A percentile compares a stretch with the other conserved stretches of the same genome.
These are phyloP conservation scores for Sporothrix mexicana DNA, from an alignment of 2,329 filamentous ascomycete genomes.

Conservation along the genomic window DNA sequence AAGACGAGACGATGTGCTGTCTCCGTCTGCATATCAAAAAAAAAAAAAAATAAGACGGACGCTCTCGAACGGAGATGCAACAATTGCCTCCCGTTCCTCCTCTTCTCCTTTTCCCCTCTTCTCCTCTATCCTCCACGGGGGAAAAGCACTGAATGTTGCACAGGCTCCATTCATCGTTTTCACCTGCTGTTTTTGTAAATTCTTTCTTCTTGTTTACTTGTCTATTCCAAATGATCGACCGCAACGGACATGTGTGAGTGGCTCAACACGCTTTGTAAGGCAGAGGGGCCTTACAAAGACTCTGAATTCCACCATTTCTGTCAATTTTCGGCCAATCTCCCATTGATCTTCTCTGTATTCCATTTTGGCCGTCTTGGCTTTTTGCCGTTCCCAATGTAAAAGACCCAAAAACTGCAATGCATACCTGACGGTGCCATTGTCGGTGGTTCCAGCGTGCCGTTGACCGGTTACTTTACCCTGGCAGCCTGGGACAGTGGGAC, in stretches of 20 bases:
- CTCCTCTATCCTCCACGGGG: neutral
- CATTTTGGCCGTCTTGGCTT: slow-evolving; percentile 4
- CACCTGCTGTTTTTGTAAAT: too few species aligned
- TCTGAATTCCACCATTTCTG: neutral
- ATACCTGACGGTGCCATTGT: neutral
- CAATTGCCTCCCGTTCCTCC: neutral
- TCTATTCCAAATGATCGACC: too few species aligned
- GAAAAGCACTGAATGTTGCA: too few species aligned
- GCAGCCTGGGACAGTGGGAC: too few species aligned
- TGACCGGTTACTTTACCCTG: too few species aligned
- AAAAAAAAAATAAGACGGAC: slow-evolving; percentile 1
- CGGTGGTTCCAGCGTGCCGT: neutral
- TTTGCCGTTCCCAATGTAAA: neutral
- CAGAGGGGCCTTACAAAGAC: too few species aligned
- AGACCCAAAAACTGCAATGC: neutral
- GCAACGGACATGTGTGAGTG: too few species aligned
- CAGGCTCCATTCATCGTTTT: too few species aligned
- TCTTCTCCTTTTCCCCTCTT: neutral
- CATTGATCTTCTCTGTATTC: neutral
- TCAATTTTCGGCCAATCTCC: neutral
- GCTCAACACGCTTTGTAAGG: too few species aligned
- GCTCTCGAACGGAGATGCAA: slow-evolving; percentile 3
- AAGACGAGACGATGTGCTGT: too few species aligned
- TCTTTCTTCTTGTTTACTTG: too few species aligned
- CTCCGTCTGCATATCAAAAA: neutral